Evolutionary conservation across 2,329 filamentous ascomycete species (phyloP).

Genomic region (Capronia americana): DNA sequence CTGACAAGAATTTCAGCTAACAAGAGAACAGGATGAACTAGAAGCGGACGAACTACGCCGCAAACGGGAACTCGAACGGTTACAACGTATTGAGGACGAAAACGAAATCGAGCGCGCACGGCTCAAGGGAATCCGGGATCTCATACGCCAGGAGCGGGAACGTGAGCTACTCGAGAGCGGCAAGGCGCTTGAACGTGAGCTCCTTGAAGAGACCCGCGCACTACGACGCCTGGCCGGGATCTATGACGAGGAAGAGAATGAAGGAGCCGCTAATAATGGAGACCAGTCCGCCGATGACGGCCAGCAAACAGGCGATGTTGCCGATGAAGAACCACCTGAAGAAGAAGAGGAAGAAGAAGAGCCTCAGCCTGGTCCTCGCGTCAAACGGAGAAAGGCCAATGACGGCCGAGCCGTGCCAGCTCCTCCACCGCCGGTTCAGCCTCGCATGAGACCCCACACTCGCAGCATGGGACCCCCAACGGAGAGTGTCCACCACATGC

Average conservation of each 20-base stretch:
- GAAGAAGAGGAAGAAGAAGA: slow-evolving; percentile 7
- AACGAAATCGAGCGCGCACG: not conserved
- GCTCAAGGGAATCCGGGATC: not conserved
- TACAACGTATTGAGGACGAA: not conserved
- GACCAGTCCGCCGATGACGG: not conserved
- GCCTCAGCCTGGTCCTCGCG: not conserved
- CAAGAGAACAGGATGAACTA: not conserved
- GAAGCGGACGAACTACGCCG: not conserved
- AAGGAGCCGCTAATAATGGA: not conserved
- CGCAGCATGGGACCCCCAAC: not conserved
- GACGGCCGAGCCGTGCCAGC: not conserved
- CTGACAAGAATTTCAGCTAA: not conserved
- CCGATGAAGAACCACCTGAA: not conserved
- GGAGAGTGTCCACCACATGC: not conserved
- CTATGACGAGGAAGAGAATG: too few relatives aligned
- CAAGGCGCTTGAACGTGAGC: not conserved
- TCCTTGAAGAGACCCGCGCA: not conserved
- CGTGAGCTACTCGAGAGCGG: not conserved
- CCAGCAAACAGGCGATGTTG: not conserved
- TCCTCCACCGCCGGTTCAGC: not conserved
- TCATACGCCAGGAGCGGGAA: not conserved
- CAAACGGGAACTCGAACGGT: not conserved
- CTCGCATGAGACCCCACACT: not conserved
- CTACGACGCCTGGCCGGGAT: too few relatives aligned
- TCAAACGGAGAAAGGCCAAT: not conserved